Conservation (phyloP, 2,329 filamentous ascomycete genomes). For the Tolypocladium inflatum region DNA sequence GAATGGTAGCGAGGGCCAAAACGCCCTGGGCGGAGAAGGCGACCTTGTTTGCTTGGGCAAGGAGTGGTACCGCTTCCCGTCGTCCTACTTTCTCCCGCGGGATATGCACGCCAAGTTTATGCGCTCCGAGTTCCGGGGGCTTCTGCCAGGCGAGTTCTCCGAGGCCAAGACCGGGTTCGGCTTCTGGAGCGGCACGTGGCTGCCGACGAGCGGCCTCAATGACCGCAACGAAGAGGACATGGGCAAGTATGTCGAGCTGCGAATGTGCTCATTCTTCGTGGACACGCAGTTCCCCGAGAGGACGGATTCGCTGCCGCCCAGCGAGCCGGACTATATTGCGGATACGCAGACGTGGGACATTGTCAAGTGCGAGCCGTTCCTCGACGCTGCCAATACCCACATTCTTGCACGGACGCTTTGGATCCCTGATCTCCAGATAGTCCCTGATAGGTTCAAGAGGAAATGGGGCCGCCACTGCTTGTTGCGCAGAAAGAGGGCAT, state of each 20-base stretch:
- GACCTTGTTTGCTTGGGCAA: slow-evolving; percentile 83
- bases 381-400: slow-evolving; percentile 69
- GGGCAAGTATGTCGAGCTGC: slow-evolving; percentile 74
- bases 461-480: slow-evolving; percentile 88
- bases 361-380: slow-evolving; percentile 65
- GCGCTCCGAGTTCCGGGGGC: slow-evolving; percentile 78
- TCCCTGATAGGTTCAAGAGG: slow-evolving; percentile 61
- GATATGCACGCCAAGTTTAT: slow-evolving; percentile 81
- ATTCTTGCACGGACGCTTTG: slow-evolving; percentile 69
- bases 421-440: slow-evolving; percentile 61
- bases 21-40: slow-evolving; percentile 45
- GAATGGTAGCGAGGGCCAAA: slow-evolving; percentile 31
- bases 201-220: slow-evolving; percentile 78
- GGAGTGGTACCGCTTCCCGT: slow-evolving; percentile 97
- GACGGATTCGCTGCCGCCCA: slow-evolving; percentile 40
- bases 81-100: slow-evolving; percentile 82
- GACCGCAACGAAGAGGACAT: slow-evolving; percentile 80
- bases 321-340: slow-evolving; percentile 73
- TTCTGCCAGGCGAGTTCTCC: slow-evolving; percentile 84
- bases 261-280: slow-evolving; percentile 72
- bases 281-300: slow-evolving; percentile 70
- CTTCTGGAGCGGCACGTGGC: slow-evolving; percentile 75
- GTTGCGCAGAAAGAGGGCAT: slow-evolving; percentile 32
- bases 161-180: slow-evolving; percentile 62
- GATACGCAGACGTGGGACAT: slow-evolving; percentile 70